Evolutionary conservation across 2,329 filamentous ascomycete genomes (phyloP).

Genomic region (Verticillium longisporum): DNA sequence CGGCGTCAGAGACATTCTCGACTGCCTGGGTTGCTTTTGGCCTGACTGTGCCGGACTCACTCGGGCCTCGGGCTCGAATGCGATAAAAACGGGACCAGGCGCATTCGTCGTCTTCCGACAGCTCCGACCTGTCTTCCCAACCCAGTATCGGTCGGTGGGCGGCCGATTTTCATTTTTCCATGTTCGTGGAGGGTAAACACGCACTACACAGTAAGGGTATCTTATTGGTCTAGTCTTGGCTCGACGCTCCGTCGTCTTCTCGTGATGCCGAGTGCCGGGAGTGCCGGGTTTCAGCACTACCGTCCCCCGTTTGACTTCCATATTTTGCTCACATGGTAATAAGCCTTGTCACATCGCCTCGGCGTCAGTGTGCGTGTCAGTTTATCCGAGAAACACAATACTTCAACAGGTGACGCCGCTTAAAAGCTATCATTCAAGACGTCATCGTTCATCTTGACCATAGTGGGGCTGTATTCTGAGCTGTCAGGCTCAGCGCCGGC

Average conservation of each 20-base stretch:
- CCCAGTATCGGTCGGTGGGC: no score
- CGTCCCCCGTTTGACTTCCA: background rate
- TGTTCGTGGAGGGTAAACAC: background rate
- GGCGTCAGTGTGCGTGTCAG: background rate
- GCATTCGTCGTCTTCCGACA: background rate
- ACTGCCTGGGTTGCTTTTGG: background rate
- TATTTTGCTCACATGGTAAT: background rate
- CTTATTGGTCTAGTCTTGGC: background rate
- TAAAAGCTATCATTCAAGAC: conserved; percentile 58
- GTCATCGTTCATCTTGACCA: conserved; percentile 59
- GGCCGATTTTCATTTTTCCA: background rate
- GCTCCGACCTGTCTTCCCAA: background rate
- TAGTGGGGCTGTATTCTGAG: conserved; percentile 55
- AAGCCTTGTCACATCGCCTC: background rate
- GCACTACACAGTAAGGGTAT: background rate
- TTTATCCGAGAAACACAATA: no score
- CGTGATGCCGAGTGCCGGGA: background rate
- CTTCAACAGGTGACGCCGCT: background rate
- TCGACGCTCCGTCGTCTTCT: background rate
- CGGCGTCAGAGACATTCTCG: background rate
- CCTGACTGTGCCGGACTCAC: no score
- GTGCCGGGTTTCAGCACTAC: no score
- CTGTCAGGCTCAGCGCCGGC: conserved; percentile 58
- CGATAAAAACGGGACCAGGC: background rate
- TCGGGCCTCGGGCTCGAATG: background rate